phyloP scores from a whole-genome alignment of 306 rosid genomes.

The Hippophae tibetana region DNA sequence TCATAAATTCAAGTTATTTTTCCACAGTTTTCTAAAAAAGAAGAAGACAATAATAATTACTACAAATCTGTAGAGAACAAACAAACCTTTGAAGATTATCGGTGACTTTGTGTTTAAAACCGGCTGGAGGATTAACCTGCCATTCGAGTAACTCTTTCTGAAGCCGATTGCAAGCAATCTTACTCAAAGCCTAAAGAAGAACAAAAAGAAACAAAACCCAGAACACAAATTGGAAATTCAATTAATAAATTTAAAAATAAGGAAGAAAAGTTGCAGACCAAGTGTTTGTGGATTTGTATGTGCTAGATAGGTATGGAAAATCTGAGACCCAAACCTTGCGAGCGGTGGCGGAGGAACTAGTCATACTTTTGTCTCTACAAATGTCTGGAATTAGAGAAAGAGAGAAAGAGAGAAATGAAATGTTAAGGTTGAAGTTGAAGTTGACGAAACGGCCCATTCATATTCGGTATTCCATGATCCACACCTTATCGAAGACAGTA shows the following conservation, averaged over 20 bases:
- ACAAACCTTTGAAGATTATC: constrained; percentile 88
- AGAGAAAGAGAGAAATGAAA: constrained; percentile 12
- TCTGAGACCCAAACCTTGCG: constrained; percentile 57
- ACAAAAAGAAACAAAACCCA: not conserved
- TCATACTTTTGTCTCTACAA: constrained; percentile 31
- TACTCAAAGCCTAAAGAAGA: constrained; percentile 58
- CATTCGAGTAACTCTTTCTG: constrained; percentile 97
- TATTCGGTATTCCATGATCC: constrained; percentile 9
- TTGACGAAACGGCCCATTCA: too few species aligned
- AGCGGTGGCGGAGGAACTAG: constrained; percentile 80
- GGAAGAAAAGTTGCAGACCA: not conserved
- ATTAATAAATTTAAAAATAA: not conserved
- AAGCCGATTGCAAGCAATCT: constrained; percentile 97
- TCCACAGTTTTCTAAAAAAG: not conserved
- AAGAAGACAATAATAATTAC: not conserved
- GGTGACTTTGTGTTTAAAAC: constrained; percentile 94
- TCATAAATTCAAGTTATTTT: not conserved
- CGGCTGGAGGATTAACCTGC: constrained; percentile 94
- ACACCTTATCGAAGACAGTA: too few species aligned
- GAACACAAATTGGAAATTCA: not conserved
- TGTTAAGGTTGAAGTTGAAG: too few species aligned
- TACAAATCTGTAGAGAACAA: constrained; percentile 3
- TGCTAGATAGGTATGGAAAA: constrained; percentile 6
- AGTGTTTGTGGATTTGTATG: not conserved
- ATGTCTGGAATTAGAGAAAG: constrained; percentile 1